phyloP scores from a whole-genome alignment of 768 basidiomycete species.

The Boletus barrowsii region DNA sequence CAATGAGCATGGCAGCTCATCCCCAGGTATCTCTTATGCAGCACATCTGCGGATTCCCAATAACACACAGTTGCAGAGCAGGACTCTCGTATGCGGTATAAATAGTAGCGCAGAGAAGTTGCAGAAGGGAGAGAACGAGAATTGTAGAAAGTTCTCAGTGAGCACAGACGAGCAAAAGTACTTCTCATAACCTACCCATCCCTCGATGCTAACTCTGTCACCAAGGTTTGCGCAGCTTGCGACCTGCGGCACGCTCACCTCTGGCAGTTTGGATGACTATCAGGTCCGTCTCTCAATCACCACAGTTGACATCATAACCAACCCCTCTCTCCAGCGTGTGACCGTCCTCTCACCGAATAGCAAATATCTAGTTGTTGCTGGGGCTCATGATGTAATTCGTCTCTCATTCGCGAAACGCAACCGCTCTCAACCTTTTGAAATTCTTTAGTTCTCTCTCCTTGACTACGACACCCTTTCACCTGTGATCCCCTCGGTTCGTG shows the following conservation, averaged over 20 bases:
- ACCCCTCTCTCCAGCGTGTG: slow-evolving; percentile 56
- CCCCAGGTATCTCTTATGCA: slow-evolving; percentile 42
- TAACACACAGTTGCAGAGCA: slow-evolving; percentile 31
- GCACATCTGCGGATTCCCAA: background rate
- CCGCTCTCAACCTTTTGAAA: slow-evolving; percentile 7
- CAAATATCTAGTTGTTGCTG: slow-evolving; percentile 65
- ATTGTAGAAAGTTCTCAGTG: slow-evolving; percentile 72
- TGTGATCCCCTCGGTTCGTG: slow-evolving; percentile 43
- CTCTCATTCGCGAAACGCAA: slow-evolving; percentile 15
- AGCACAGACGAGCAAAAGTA: slow-evolving; percentile 53
- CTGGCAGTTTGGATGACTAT: slow-evolving; percentile 69
- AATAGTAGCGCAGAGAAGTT: slow-evolving; percentile 72
- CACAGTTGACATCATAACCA: background rate
- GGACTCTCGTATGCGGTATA: slow-evolving; percentile 76
- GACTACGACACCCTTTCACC: slow-evolving; percentile 57
- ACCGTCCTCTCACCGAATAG: slow-evolving; percentile 76
- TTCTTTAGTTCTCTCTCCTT: slow-evolving; percentile 58
- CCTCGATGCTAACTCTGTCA: slow-evolving; percentile 8
- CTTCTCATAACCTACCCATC: slow-evolving; percentile 15
- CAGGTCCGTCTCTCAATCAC: slow-evolving; percentile 56
- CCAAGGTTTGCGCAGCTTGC: slow-evolving; percentile 28
- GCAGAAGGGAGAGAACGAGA: slow-evolving; percentile 69
- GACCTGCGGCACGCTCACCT: slow-evolving; percentile 59
- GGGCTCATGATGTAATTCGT: slow-evolving; percentile 60
- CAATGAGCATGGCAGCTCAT: slow-evolving; percentile 90